Conservation (phyloP, 352 stramenopile genomes). For the Pythium diclinum region DNA sequence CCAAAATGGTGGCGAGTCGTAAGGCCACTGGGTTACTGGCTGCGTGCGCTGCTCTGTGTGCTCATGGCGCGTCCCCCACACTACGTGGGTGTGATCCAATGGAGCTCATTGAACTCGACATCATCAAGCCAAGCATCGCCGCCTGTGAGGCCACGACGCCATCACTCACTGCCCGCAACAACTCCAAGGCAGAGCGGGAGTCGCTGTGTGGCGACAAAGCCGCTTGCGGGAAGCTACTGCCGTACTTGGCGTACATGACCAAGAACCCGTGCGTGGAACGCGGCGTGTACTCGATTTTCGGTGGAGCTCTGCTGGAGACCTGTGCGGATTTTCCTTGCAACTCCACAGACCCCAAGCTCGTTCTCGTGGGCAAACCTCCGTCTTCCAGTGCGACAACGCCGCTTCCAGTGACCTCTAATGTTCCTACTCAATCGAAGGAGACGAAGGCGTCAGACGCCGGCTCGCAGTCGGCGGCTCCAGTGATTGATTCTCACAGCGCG, state of each 20-base stretch:
- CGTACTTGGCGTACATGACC: constrained; percentile 3
- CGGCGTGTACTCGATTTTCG: background rate
- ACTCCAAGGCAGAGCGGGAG: background rate
- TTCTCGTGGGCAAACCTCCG: constrained; percentile 10
- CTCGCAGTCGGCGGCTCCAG: background rate
- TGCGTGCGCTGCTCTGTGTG: background rate
- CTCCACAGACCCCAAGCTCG: background rate
- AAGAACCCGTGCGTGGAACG: background rate
- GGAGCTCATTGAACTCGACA: background rate
- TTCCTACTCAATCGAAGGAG: background rate
- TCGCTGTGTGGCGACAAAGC: background rate
- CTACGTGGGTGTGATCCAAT: background rate
- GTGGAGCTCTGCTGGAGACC: background rate
- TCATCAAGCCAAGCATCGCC: background rate
- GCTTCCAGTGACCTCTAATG: background rate
- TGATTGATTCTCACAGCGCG: background rate
- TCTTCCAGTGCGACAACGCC: background rate
- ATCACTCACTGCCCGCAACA: background rate
- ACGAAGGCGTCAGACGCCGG: background rate
- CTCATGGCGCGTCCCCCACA: background rate
- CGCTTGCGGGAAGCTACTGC: background rate
- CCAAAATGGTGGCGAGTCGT: background rate
- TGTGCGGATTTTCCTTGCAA: constrained; percentile 2
- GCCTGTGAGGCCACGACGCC: background rate
- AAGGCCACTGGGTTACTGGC: background rate